phyloP scores from a whole-genome alignment of 345 rosid genomes.

The Clarkia xantiana region DNA sequence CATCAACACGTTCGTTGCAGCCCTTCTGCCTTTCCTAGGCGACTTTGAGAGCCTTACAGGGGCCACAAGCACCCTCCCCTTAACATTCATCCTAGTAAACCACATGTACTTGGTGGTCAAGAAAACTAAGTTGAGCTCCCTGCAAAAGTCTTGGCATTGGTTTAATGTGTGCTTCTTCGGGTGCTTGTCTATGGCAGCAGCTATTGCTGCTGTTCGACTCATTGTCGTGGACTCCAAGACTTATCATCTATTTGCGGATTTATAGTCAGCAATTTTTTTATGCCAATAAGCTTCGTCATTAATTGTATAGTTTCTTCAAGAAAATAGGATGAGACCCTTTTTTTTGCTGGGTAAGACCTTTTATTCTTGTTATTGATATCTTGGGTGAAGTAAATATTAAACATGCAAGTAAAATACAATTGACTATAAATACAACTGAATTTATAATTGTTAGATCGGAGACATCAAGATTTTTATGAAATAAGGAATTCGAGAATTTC shows the following conservation, averaged over 20 bases:
- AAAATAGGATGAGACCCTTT: no score
- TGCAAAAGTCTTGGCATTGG: slow-evolving; percentile 80
- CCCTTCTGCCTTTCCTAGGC: slow-evolving; percentile 79
- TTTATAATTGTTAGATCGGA: no score
- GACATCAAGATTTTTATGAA: no score
- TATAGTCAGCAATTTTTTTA: slow-evolving; percentile 9
- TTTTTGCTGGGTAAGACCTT: no score
- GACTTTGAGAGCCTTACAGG: slow-evolving; percentile 90
- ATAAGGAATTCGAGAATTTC: no score
- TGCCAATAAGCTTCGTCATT: no score
- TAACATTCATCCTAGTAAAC: slow-evolving; percentile 84
- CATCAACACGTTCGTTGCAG: slow-evolving; percentile 56
- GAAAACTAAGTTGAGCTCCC: slow-evolving; percentile 25
- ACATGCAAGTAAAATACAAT: no score
- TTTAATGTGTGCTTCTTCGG: slow-evolving; percentile 50
- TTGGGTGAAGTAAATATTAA: no score
- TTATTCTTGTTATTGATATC: no score
- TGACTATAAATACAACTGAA: no score
- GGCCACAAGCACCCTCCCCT: slow-evolving; percentile 75
- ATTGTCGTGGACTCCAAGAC: slow-evolving; percentile 64
- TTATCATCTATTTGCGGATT: slow-evolving; percentile 73
- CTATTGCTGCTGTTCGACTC: slow-evolving; percentile 59
- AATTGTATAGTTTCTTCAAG: no score
- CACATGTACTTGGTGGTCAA: slow-evolving; percentile 72
- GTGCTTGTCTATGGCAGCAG: slow-evolving; percentile 53